A percentile compares a stretch with the other conserved stretches of the same genome.
Conservation (phyloP, 176 grass and related monocot genomes). For the Chrysopogon serrulatus region DNA sequence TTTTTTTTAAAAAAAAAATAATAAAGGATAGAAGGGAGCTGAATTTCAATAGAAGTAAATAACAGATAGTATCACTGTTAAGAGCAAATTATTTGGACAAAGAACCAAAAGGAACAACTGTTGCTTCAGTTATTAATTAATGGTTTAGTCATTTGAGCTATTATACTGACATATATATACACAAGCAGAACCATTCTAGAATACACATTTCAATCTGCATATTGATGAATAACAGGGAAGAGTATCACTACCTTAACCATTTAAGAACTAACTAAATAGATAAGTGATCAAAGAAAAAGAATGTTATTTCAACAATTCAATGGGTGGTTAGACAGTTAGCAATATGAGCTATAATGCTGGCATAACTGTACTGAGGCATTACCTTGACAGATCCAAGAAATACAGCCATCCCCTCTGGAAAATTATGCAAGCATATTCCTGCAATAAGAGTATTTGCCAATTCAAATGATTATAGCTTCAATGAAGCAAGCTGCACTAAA, state of each 20-base stretch:
- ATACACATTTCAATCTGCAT: conserved; percentile 4
- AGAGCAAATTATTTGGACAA: not conserved
- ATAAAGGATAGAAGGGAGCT: not conserved
- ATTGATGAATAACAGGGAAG: not conserved
- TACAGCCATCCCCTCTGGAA: conserved; percentile 91
- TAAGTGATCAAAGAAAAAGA: not conserved
- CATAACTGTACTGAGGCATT: conserved; percentile 22
- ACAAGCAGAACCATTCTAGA: not conserved
- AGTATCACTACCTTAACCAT: not conserved
- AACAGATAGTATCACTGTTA: not conserved
- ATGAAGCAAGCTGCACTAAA: not conserved
- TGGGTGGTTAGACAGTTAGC: not conserved
- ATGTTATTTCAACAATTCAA: not conserved
- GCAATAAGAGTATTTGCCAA: conserved; percentile 33
- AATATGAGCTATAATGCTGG: not conserved
- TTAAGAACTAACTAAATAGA: not conserved
- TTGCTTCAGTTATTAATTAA: not conserved
- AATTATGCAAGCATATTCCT: conserved; percentile 93
- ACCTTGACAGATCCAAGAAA: conserved; percentile 99
- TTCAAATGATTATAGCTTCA: conserved; percentile 4
- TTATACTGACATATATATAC: not conserved
- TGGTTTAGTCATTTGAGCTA: not conserved
- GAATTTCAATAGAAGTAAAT: not conserved
- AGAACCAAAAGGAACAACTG: not conserved
- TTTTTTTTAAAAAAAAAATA: no score